Evolutionary conservation across 1,284 basidiomycete genomes (phyloP).

Genomic region (Chondrostereum purpureum): DNA sequence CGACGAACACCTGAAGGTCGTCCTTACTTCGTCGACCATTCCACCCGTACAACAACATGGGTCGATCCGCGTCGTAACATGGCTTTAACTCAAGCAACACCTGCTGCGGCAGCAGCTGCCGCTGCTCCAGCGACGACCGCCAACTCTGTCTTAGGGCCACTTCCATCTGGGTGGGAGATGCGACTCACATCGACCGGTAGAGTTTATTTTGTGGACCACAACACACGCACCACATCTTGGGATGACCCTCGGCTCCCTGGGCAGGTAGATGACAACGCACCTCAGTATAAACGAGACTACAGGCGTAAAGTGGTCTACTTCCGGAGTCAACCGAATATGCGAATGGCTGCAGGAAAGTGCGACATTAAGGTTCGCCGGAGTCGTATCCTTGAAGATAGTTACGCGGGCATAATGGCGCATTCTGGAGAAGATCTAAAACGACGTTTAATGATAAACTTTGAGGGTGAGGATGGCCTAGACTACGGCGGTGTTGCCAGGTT

Average conservation of each 20-base stretch:
- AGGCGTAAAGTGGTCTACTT: constrained; percentile 95
- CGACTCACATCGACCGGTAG: constrained; percentile 87
- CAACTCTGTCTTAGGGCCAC: constrained; percentile 86
- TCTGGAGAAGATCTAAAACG: constrained; percentile 93
- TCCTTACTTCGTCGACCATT: constrained; percentile 97
- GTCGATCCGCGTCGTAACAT: constrained; percentile 88
- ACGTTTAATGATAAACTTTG: constrained; percentile 95
- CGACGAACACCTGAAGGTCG: constrained; percentile 95
- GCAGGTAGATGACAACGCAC: constrained; percentile 86
- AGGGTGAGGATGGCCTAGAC: constrained; percentile 93
- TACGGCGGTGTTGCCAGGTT: constrained; percentile 90
- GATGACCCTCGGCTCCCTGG: constrained; percentile 89
- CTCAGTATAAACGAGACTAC: constrained; percentile 98
- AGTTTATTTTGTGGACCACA: constrained; percentile 96
- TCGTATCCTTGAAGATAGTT: constrained; percentile 93
- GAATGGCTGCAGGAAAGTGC: constrained; percentile 85
- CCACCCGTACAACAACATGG: constrained; percentile 96
- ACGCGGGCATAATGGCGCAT: constrained; percentile 95
- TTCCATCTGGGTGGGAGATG: constrained; percentile 99
- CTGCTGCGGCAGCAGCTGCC: constrained; percentile 27
- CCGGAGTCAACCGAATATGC: constrained; percentile 89
- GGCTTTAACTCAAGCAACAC: constrained; percentile 13
- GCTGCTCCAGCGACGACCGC: constrained; percentile 54
- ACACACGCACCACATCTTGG: constrained; percentile 94
- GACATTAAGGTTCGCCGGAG: constrained; percentile 92